phyloP scores from a whole-genome alignment of 768 basidiomycete genomes.

The Macrolepiota fuliginosa region DNA sequence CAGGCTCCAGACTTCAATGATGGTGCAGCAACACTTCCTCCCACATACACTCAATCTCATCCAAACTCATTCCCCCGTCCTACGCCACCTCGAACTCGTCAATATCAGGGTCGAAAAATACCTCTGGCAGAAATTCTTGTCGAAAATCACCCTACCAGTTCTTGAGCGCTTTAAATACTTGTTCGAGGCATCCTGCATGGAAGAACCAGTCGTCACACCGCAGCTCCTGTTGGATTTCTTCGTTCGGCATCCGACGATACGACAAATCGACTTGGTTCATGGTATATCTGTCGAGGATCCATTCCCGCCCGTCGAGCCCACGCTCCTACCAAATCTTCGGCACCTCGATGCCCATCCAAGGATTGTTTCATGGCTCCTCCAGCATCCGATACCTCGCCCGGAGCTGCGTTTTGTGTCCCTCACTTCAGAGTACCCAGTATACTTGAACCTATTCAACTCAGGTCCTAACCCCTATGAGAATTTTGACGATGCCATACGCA shows the following conservation, averaged over 20 bases:
- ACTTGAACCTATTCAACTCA: background rate
- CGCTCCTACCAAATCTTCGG: background rate
- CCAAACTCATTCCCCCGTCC: background rate
- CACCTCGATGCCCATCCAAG: background rate
- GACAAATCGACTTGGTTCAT: background rate
- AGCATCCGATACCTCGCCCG: background rate
- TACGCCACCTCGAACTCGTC: background rate
- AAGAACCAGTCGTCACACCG: background rate
- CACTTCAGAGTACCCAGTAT: background rate
- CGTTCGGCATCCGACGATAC: background rate
- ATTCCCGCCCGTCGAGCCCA: background rate
- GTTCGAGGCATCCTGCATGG: background rate
- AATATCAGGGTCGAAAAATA: background rate
- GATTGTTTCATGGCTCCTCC: constrained; percentile 4
- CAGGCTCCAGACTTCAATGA: background rate
- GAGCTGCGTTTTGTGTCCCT: background rate
- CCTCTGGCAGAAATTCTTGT: background rate
- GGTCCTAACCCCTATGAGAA: background rate
- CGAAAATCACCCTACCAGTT: background rate
- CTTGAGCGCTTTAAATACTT: background rate
- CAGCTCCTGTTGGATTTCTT: background rate
- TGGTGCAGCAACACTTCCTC: constrained; percentile 1
- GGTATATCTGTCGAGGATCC: background rate
- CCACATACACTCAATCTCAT: constrained; percentile 5
- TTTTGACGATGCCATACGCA: background rate